Percentiles rank a stretch among this genome's conserved stretches.
Conservation (phyloP, 2,329 filamentous ascomycete species). For the Tothia fuscella region DNA sequence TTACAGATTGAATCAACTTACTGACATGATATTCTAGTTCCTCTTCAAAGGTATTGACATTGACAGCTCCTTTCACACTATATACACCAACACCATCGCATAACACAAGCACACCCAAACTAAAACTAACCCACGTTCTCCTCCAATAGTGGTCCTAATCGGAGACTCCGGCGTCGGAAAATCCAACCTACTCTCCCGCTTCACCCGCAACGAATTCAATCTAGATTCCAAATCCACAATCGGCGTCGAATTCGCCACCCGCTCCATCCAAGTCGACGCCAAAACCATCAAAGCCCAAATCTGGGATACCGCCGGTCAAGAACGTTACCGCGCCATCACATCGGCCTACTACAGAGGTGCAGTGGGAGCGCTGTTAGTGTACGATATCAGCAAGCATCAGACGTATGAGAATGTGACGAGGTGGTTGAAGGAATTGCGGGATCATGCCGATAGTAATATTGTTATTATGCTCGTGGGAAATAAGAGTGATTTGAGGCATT, state of each 20-base stretch:
- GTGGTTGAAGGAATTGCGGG: constrained; percentile 97
- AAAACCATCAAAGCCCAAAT: constrained; percentile 99
- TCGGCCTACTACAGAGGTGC: constrained; percentile 98
- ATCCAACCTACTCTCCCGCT: constrained; percentile 98
- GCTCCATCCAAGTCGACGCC: constrained; percentile 95
- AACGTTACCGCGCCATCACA: constrained; percentile 97
- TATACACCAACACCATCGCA: constrained; percentile 10
- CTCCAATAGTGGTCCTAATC: constrained; percentile 74
- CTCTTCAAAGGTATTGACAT: constrained; percentile 80
- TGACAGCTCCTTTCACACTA: constrained; percentile 5
- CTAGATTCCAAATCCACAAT: constrained; percentile 99
- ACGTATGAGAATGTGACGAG: constrained; percentile 98
- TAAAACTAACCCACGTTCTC: background rate
- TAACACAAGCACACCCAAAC: background rate
- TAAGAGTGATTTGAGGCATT: constrained; percentile 99
- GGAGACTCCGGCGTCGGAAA: constrained; percentile 99
- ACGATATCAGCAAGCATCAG: constrained; percentile 99
- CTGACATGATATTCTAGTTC: constrained; percentile 50
- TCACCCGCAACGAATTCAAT: constrained; percentile 99
- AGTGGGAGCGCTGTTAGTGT: constrained; percentile 92
- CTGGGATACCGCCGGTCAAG: constrained; percentile 98
- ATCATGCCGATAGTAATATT: constrained; percentile 97
- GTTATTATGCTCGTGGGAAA: constrained; percentile 99
- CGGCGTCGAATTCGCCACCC: constrained; percentile 96
- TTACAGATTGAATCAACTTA: constrained; percentile 16